Evolutionary conservation across 1,284 basidiomycete genomes (phyloP), one percentile per base, ranked within the genome.

Genomic region (Melanopsichium pennsylvanicum): DNA sequence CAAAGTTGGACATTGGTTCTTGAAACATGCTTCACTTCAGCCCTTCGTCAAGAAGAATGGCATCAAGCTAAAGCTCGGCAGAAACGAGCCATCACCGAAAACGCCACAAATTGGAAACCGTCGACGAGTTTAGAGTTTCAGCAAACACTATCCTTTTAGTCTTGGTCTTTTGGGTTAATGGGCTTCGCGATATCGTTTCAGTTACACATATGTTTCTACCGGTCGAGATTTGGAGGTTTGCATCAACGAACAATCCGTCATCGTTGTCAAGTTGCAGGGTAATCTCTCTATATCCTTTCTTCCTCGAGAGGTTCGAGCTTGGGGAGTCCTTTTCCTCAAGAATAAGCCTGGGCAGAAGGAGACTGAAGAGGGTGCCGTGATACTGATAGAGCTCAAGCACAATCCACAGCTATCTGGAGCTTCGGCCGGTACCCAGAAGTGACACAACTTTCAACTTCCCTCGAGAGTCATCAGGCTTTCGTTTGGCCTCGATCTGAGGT

Each of bases 301-400:
- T 4, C 55, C 61, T 6, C 23, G 61, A 32, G 61, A 64, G 6
- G 45, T 64, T 2, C 35, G 44, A 21, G 27, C 32, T 3, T 58
- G 23, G 7, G 21, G 22, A 3, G 6, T n/a, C 31, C 15, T 10
- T 11, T 38, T 38, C 12, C 11, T 39, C 42, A 27, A 29, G 2
- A n/a, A n/a, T 3, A 7, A 3, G 11, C 9, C 3, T 19, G 7
- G 0, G 23, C 12, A 4, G 18, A 39, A 18, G 11, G 32, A 13
- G 4, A n/a, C 11, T 21, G n/a, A 32, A 11, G 12, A 9, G 3
- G 15, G 37, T 32, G 26, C 41, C 0, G 15, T 38, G 23, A 31
- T 62, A 3, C 22, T 62, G 8, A 55, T 62, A 21, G 59, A 55
- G 12, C 42, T 62, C 27, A 55, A 41, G 22, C 46, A 55, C 5